Evolutionary conservation across 176 grass and related monocot genomes (phyloP).

Genomic region (Oropetium thomaeum): DNA sequence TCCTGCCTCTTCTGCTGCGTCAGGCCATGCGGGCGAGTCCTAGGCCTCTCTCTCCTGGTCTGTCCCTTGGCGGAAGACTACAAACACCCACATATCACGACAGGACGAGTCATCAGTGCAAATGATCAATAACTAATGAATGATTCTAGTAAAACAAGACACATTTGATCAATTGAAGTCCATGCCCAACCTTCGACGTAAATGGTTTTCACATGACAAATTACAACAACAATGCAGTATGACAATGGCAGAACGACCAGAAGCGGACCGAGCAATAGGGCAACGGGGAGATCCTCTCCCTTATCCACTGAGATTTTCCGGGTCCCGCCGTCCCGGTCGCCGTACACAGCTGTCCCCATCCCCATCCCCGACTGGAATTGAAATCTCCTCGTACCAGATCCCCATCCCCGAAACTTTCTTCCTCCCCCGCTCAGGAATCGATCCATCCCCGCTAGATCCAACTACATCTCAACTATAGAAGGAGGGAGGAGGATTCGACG

Average conservation of each 20-base stretch:
- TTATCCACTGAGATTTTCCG: too few relatives aligned
- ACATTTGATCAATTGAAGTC: neutral
- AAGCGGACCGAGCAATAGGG: too few relatives aligned
- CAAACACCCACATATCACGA: conserved; percentile 13
- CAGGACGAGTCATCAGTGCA: neutral
- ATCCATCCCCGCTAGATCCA: too few relatives aligned
- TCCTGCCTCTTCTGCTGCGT: conserved; percentile 69
- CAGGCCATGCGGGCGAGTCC: conserved; percentile 57
- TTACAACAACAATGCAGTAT: neutral
- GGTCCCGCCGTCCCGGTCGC: too few relatives aligned
- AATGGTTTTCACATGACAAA: neutral
- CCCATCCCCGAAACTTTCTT: too few relatives aligned
- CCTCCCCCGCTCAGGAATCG: too few relatives aligned
- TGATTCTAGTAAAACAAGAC: neutral
- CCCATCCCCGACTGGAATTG: too few relatives aligned
- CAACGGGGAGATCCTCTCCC: too few relatives aligned
- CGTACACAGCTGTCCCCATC: too few relatives aligned
- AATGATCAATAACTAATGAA: neutral
- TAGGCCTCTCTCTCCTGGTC: conserved; percentile 58
- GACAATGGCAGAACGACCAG: neutral
- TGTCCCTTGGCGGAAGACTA: conserved; percentile 51
- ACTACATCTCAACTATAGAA: too few relatives aligned
- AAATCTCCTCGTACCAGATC: too few relatives aligned
- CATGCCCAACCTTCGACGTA: neutral
- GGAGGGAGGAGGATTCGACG: too few relatives aligned